Percentiles rank a stretch among this genome's conserved stretches.
phyloP scores from a whole-genome alignment of 192 early-diverging fungal genomes.

The Coemansia sp. region DNA sequence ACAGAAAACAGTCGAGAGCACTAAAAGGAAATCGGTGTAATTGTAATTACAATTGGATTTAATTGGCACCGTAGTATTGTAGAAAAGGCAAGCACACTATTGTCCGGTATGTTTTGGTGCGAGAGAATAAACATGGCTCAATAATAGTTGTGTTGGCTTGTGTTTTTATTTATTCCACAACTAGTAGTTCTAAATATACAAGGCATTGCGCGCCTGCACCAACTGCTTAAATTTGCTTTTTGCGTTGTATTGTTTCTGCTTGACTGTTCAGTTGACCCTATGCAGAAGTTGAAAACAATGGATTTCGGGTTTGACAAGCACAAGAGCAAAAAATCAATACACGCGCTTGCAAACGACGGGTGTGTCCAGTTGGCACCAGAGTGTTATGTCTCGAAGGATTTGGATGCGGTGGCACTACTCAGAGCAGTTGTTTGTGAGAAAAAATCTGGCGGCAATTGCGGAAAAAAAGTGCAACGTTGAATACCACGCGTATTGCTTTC shows the following conservation, averaged over 20 bases:
- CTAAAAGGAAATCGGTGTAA: neutral
- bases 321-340: neutral
- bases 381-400: neutral
- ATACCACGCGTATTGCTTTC: conserved; percentile 3
- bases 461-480: conserved; percentile 6
- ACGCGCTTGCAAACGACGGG: neutral
- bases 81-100: neutral
- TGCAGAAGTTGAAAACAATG: conserved; percentile 9
- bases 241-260: neutral
- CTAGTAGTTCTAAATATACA: neutral
- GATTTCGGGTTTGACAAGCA: neutral
- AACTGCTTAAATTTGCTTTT: conserved; percentile 12
- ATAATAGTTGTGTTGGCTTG: neutral
- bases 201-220: neutral
- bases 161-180: neutral
- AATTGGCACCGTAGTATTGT: neutral
- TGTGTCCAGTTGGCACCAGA: conserved; percentile 3
- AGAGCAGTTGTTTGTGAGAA: neutral
- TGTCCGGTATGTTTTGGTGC: neutral
- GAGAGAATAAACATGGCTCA: neutral
- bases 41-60: conserved; percentile 7
- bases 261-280: conserved; percentile 7
- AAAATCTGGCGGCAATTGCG: neutral
- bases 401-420: too few species aligned
- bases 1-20: neutral